Evolutionary conservation across 2,329 filamentous ascomycete species (phyloP).

Genomic region (Lecanicillium sp.): DNA sequence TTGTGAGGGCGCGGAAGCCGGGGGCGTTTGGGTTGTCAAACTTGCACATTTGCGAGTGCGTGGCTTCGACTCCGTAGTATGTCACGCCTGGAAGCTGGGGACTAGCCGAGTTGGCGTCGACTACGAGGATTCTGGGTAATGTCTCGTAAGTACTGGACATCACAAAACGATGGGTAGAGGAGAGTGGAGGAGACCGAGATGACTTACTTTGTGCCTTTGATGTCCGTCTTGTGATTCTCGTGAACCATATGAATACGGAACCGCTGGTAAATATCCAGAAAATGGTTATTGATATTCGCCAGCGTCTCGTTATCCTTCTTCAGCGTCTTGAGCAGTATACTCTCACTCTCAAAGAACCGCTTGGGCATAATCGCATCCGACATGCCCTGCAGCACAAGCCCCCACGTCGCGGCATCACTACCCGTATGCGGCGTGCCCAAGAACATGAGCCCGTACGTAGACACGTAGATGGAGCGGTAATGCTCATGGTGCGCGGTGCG

Average conservation of each 20-base stretch:
- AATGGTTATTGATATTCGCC: conserved; percentile 65
- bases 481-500: conserved; percentile 52
- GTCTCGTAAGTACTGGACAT: not conserved
- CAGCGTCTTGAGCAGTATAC: conserved; percentile 60
- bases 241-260: conserved; percentile 72
- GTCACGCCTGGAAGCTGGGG: conserved; percentile 62
- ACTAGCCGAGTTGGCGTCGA: conserved; percentile 61
- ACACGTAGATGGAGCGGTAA: conserved; percentile 61
- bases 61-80: conserved; percentile 66
- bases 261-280: conserved; percentile 60
- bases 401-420: conserved; percentile 61
- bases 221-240: conserved; percentile 62
- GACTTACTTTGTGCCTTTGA: conserved; percentile 54
- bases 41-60: conserved; percentile 66
- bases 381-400: conserved; percentile 58
- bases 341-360: conserved; percentile 58
- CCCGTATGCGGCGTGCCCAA: conserved; percentile 70
- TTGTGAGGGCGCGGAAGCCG: conserved; percentile 49
- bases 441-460: conserved; percentile 69
- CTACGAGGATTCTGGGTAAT: conserved; percentile 46
- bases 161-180: too few species aligned
- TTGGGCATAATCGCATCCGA: conserved; percentile 56
- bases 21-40: conserved; percentile 56
- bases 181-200: too few species aligned
- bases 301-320: conserved; percentile 66